Evolutionary conservation across 78 protist genomes (phyloP).

Genomic region (Chrysochromulina tobinii): DNA sequence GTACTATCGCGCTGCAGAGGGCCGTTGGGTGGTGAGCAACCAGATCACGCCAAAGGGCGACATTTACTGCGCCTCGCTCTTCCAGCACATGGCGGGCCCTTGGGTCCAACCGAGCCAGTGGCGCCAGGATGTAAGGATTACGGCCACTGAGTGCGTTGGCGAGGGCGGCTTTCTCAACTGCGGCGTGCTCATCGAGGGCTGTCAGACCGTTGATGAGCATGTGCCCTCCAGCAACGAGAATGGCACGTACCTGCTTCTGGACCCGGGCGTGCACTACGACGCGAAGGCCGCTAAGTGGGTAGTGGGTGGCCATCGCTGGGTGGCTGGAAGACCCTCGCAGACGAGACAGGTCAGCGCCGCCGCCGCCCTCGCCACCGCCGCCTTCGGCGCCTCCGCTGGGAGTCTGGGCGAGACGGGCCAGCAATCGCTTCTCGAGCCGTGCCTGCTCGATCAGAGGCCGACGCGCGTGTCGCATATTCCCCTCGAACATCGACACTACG

Average conservation of each 20-base stretch:
- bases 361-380: too few species aligned
- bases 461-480: too few species aligned
- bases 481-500: background rate
- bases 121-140: too few species aligned
- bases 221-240: background rate
- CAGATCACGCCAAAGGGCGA: background rate
- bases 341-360: too few species aligned
- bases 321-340: too few species aligned
- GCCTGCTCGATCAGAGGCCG: too few species aligned
- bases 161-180: too few species aligned
- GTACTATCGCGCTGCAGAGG: background rate
- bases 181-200: too few species aligned
- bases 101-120: background rate
- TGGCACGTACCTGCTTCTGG: background rate
- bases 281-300: background rate
- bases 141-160: too few species aligned
- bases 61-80: background rate
- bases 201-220: too few species aligned
- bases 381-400: too few species aligned
- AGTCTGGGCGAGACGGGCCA: background rate
- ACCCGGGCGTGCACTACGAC: background rate
- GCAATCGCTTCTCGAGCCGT: background rate
- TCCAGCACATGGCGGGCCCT: background rate
- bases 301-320: too few species aligned
- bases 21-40: background rate